Percentiles rank a stretch among this genome's conserved stretches.
These are phyloP conservation scores for Metschnikowia aberdeeniae DNA, from an alignment of 805 yeast genomes.

Conservation along the genomic window DNA sequence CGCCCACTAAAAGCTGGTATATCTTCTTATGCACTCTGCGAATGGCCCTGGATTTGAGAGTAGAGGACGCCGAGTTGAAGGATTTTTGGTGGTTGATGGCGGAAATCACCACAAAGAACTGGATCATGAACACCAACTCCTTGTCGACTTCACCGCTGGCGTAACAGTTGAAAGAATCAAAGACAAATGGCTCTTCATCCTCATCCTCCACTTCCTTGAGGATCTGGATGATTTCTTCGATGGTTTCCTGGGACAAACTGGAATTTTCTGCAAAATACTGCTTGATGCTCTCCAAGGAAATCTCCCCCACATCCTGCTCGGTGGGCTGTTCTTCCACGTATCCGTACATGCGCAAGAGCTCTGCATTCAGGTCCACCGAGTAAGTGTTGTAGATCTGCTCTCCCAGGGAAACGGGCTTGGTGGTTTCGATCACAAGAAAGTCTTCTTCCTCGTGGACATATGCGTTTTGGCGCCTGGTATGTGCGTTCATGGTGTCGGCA, in stretches of 20 bases:
- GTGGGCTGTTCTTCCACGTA: conserved; percentile 77
- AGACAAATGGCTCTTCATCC: conserved; percentile 37
- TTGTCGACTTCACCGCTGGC: conserved; percentile 52
- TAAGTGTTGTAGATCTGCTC: conserved; percentile 85
- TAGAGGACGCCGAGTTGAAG: conserved; percentile 24
- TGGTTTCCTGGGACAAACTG: conserved; percentile 20
- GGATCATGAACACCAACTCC: conserved; percentile 55
- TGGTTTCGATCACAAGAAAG: conserved; percentile 66
- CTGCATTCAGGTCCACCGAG: conserved; percentile 90
- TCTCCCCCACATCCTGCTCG: conserved; percentile 75
- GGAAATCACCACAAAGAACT: conserved; percentile 41
- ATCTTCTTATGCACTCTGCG: conserved; percentile 56
- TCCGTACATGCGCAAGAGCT: conserved; percentile 84
- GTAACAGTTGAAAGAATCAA: conserved; percentile 63
- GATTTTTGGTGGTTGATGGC: conserved; percentile 23
- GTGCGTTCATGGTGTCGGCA: conserved; percentile 89
- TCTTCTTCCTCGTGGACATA: conserved; percentile 50
- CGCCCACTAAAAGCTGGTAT: conserved; percentile 54
- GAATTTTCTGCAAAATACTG: conserved; percentile 27
- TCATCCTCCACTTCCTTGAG: conserved; percentile 32
- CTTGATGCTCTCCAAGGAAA: conserved; percentile 45
- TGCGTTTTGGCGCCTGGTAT: conserved; percentile 74
- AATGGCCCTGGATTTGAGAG: conserved; percentile 22
- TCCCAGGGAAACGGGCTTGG: conserved; percentile 53
- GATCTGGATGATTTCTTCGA: conserved; percentile 35